Percentiles rank a stretch among this genome's conserved stretches.
Conservation (phyloP, 768 basidiomycete genomes). For the Pulveroboletus sp. region DNA sequence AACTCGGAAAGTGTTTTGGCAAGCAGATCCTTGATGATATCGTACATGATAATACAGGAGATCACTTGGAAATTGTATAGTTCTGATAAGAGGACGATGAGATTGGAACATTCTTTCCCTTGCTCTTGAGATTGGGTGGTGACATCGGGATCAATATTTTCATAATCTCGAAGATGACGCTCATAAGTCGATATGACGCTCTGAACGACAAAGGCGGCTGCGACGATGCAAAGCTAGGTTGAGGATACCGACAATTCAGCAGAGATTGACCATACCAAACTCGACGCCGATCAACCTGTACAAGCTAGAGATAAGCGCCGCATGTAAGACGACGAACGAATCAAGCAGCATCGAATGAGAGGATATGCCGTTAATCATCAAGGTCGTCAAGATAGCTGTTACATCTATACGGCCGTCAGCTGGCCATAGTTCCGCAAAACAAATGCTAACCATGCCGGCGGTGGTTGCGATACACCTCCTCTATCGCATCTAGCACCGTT, state of each 20-base stretch:
- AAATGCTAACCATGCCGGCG: constrained; percentile 63
- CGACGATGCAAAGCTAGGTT: neutral
- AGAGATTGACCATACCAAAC: constrained; percentile 58
- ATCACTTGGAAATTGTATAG: constrained; percentile 96
- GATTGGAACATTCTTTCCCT: constrained; percentile 87
- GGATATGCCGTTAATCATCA: constrained; percentile 77
- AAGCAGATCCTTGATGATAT: constrained; percentile 76
- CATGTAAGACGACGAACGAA: constrained; percentile 85
- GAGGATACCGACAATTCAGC: neutral
- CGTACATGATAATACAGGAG: constrained; percentile 84
- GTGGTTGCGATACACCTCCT: constrained; percentile 71
- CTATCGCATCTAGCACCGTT: constrained; percentile 66
- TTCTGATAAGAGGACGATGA: constrained; percentile 83
- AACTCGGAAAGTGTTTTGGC: constrained; percentile 64
- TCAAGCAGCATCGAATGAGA: constrained; percentile 78
- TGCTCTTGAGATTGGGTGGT: constrained; percentile 32
- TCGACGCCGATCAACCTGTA: constrained; percentile 82
- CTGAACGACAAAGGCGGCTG: constrained; percentile 84
- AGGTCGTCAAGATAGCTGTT: constrained; percentile 66
- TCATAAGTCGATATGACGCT: constrained; percentile 66
- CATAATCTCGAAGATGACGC: constrained; percentile 40
- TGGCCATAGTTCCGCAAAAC: neutral
- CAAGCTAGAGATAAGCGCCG: constrained; percentile 76
- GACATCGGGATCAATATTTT: constrained; percentile 4
- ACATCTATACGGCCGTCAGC: constrained; percentile 52